Evolutionary conservation across 257 asterid species (phyloP).

Genomic region (Solanum corneliomulleri): DNA sequence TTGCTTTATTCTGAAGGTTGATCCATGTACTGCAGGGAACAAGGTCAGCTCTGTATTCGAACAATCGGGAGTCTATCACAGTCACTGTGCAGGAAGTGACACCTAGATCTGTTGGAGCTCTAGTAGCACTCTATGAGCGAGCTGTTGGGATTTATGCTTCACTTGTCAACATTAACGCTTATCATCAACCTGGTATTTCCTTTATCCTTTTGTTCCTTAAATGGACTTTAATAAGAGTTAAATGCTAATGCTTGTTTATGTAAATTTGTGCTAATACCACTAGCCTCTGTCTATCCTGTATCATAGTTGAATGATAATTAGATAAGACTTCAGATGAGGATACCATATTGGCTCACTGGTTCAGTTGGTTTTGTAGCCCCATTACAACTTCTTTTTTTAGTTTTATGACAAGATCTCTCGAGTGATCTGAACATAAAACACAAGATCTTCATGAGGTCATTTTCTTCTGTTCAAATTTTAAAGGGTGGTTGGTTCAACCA

Average conservation of each 20-base stretch:
- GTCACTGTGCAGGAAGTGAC: conserved; percentile 98
- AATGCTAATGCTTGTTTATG: not conserved
- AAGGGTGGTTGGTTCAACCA: not conserved
- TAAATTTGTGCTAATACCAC: not conserved
- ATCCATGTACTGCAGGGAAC: conserved; percentile 55
- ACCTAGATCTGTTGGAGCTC: conserved; percentile 93
- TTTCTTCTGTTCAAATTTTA: not conserved
- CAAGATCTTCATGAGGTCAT: not conserved
- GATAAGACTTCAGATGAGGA: not conserved
- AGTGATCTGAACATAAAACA: not conserved
- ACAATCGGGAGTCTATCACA: conserved; percentile 84
- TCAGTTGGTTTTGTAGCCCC: not conserved
- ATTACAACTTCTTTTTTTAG: not conserved
- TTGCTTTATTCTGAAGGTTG: not conserved
- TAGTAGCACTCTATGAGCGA: conserved; percentile 90
- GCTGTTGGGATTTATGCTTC: conserved; percentile 98
- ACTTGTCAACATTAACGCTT: conserved; percentile 86
- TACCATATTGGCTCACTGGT: not conserved
- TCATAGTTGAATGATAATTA: not conserved
- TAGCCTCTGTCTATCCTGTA: not conserved
- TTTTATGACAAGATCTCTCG: not conserved
- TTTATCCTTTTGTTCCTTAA: not conserved
- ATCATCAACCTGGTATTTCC: conserved; percentile 90
- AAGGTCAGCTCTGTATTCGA: conserved; percentile 83
- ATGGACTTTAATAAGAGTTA: not conserved